Evolutionary conservation across 192 early-diverging fungal species (phyloP).

Genomic region (Rhizophagus clarus): DNA sequence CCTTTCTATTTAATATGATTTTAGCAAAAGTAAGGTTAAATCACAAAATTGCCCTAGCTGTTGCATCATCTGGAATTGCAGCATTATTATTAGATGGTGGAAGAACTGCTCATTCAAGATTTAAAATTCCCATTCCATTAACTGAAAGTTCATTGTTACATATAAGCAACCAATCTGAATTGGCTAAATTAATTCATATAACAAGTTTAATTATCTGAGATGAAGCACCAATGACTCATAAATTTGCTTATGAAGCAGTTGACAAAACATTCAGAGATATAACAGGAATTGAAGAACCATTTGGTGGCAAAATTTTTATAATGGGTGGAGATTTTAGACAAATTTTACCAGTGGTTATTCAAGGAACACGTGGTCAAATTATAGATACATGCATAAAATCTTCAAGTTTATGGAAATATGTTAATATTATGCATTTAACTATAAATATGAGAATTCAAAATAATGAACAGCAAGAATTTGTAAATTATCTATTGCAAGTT

Average conservation of each 20-base stretch:
- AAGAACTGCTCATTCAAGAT: conserved; percentile 39
- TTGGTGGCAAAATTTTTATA: conserved; percentile 8
- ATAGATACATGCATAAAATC: conserved; percentile 34
- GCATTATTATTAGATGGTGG: conserved; percentile 34
- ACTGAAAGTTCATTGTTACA: conserved; percentile 24
- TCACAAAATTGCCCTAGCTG: conserved; percentile 12
- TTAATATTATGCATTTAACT: conserved; percentile 6
- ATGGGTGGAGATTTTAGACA: conserved; percentile 38
- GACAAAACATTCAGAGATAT: conserved; percentile 30
- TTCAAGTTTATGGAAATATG: conserved; percentile 18
- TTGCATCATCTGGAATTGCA: conserved; percentile 41
- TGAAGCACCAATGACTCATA: conserved; percentile 38
- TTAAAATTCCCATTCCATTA: conserved; percentile 39
- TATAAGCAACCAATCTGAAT: not conserved
- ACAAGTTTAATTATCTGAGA: conserved; percentile 40
- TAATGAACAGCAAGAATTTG: no score
- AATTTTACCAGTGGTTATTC: conserved; percentile 32
- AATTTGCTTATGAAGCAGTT: conserved; percentile 31
- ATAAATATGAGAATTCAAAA: not conserved
- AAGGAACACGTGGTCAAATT: conserved; percentile 21
- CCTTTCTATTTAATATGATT: conserved; percentile 29
- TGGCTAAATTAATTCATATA: not conserved
- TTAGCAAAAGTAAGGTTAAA: conserved; percentile 2
- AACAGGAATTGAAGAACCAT: not conserved
- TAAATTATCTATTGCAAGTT: no score